Base-by-base conservation (phyloP, 371 early-diverging fungal species). In the Apophysomyces variabilis region DNA sequence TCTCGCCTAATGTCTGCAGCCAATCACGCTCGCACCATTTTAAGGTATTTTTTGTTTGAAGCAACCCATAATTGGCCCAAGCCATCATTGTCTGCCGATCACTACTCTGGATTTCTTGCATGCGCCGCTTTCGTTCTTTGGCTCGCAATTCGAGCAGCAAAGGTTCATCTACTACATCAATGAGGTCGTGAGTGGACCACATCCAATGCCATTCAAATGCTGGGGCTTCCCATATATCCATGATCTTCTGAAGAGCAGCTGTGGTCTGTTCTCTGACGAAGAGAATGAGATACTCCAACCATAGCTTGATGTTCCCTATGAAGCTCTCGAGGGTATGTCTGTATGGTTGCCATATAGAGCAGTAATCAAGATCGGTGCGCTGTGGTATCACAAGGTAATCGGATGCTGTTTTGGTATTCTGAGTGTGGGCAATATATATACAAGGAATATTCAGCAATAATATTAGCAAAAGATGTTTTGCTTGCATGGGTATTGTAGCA, bases 21-120 rank as follows among this genome's bases (percentile, higher is more conserved):
- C 54, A 50, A 50, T 50, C 35, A 18, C 54, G 54, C 21, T 50
- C 54, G 21, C 54, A 50, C 54, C 54, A 50, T 26, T 50, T 50
- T n/a, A 50, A 9, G 21, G 54, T 50, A 9, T 50, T n/a, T 21
- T 21, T 50, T 9, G 54, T 50, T 21, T 50, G 54, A 21, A 50
- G 9, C 8, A 50, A 21, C 16, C 18, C 54, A 21, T 7, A 50
- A 21, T 50, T 50, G 9, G 54, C 54, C 54, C 54, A 50, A 21
- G 54, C 54, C 16, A 50, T 9, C 54, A 50, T 50, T 9, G 54
- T 50, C 11, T 16, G 5, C 16, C 54, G 54, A 21, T 50, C 54
- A 3, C n/a, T 16, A 8, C 9, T 21, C 6, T 50, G 9, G 8
- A 18, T 21, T 26, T 16, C 21, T 11, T 50, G 18, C 54, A 50